Evolutionary conservation across 768 basidiomycete species (phyloP).

Genomic region (Lepiota brunneoincarnata): DNA sequence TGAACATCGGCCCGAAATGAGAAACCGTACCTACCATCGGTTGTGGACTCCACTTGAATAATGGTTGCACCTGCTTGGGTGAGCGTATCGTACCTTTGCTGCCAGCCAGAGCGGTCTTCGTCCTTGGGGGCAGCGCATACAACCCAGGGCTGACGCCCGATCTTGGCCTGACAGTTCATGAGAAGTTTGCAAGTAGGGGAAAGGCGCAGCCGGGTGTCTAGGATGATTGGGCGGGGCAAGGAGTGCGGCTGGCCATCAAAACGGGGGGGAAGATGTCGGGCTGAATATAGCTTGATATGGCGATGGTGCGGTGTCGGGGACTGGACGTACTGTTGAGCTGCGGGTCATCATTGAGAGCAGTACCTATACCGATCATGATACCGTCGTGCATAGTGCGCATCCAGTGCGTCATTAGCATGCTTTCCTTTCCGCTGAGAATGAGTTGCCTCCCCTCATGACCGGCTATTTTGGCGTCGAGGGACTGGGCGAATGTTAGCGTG

Average conservation of each 20-base stretch:
- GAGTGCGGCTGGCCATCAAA: conserved; percentile 33
- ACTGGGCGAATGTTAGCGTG: conserved; percentile 86
- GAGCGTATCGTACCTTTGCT: conserved; percentile 39
- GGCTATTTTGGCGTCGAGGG: conserved; percentile 85
- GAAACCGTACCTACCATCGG: conserved; percentile 28
- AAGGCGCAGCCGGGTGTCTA: conserved; percentile 76
- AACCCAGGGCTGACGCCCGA: conserved; percentile 72
- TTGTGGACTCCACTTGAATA: conserved; percentile 40
- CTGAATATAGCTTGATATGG: conserved; percentile 27
- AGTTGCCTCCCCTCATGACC: conserved; percentile 73
- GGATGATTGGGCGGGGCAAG: conserved; percentile 79
- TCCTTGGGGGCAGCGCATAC: conserved; percentile 38
- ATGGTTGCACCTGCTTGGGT: conserved; percentile 67
- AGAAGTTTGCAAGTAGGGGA: conserved; percentile 67
- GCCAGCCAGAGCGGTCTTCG: conserved; percentile 25
- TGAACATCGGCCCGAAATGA: background rate
- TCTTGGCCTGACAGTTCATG: conserved; percentile 53
- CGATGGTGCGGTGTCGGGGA: background rate
- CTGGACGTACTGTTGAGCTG: conserved; percentile 78
- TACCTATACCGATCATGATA: conserved; percentile 89
- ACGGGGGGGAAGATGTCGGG: conserved; percentile 53
- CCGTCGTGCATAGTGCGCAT: conserved; percentile 91
- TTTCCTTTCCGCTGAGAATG: conserved; percentile 79
- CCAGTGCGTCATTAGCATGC: conserved; percentile 95
- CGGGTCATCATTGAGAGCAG: conserved; percentile 88